A percentile compares a stretch with the other conserved stretches of the same genome.
phyloP scores from a whole-genome alignment of 2,329 filamentous ascomycete genomes.

The Stagonosporopsis rhizophila region DNA sequence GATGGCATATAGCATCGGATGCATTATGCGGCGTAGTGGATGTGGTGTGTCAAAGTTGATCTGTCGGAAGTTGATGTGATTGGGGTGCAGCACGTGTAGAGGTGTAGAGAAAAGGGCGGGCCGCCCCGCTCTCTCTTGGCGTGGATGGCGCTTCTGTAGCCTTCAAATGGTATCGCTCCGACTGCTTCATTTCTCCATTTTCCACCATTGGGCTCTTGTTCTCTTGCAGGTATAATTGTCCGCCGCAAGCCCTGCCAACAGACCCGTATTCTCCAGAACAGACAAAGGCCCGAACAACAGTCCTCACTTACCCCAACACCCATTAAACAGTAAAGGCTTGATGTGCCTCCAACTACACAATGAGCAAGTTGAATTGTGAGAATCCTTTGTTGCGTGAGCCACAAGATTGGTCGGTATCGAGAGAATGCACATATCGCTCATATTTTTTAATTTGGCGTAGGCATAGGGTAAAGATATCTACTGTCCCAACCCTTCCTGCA shows the following conservation, averaged over 20 bases:
- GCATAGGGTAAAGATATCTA: neutral
- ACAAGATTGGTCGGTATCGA: too few species aligned
- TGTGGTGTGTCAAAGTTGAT: neutral
- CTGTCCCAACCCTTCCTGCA: slow-evolving; percentile 34
- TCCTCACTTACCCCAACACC: neutral
- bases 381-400: too few species aligned
- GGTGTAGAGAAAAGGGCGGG: neutral
- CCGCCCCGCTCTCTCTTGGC: neutral
- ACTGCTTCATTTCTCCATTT: neutral
- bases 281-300: neutral
- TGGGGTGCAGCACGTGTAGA: neutral
- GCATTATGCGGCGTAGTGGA: neutral
- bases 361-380: too few species aligned
- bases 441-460: too few species aligned
- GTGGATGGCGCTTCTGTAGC: neutral
- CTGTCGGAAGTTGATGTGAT: neutral
- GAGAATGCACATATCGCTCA: too few species aligned
- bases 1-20: slow-evolving; percentile 13
- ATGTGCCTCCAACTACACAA: too few species aligned
- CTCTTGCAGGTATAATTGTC: neutral
- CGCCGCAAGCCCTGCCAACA: neutral
- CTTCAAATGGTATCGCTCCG: neutral
- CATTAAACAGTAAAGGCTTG: too few species aligned
- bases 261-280: neutral
- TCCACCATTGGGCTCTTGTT: neutral